phyloP scores from a whole-genome alignment of 225 moss, liverwort and hornwort species.

The Sphagnum contortum region DNA sequence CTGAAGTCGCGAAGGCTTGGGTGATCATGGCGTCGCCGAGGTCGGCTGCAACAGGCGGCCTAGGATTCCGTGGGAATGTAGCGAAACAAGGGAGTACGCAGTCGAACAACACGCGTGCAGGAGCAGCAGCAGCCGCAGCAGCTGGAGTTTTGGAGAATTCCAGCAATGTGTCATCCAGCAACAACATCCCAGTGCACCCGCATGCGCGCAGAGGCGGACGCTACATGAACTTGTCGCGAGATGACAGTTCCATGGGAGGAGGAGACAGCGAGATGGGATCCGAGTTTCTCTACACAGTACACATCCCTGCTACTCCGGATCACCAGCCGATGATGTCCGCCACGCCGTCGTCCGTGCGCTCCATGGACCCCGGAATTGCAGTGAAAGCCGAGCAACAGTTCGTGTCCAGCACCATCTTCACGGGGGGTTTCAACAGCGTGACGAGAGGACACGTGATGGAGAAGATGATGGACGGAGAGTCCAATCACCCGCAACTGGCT shows the following conservation, averaged over 20 bases:
- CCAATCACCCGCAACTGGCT: slow-evolving; percentile 57
- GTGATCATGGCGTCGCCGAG: too few species aligned
- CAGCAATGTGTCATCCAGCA: too few species aligned
- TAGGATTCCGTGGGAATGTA: too few species aligned
- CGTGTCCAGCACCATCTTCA: slow-evolving; percentile 90
- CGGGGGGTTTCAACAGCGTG: slow-evolving; percentile 71
- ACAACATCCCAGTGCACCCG: slow-evolving; percentile 15
- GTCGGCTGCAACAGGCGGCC: too few species aligned
- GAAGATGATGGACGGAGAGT: slow-evolving; percentile 62
- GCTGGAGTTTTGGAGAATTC: too few species aligned
- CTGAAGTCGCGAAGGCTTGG: too few species aligned
- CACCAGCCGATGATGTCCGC: slow-evolving; percentile 55
- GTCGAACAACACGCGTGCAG: too few species aligned
- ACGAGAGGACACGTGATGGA: slow-evolving; percentile 91
- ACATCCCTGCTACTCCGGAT: slow-evolving; percentile 77
- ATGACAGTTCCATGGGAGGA: slow-evolving; percentile 56
- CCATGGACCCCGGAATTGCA: slow-evolving; percentile 45
- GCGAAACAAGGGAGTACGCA: too few species aligned
- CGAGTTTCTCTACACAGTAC: slow-evolving; percentile 70
- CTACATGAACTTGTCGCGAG: slow-evolving; percentile 61
- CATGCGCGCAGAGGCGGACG: slow-evolving; percentile 45
- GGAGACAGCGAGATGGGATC: slow-evolving; percentile 45
- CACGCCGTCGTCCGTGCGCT: slow-evolving; percentile 13
- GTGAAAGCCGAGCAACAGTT: slow-evolving; percentile 79
- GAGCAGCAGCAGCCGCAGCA: too few species aligned